Evolutionary conservation across 768 basidiomycete genomes (phyloP), one percentile per base, ranked within the genome.

Genomic region (Terana coerulea): DNA sequence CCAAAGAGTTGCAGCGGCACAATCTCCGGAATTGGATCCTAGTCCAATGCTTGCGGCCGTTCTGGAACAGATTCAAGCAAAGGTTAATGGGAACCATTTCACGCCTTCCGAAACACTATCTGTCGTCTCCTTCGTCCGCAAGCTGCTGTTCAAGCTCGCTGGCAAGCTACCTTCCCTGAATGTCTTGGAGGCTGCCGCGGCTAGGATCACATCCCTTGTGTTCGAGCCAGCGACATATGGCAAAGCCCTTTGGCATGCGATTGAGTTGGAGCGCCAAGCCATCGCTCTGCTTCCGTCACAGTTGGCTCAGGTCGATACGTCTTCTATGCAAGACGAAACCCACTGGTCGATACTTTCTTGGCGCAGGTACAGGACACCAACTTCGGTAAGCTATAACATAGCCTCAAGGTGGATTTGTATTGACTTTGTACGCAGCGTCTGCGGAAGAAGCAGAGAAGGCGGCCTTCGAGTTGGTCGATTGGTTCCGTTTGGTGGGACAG

Each of bases 21-120:
- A 50, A 10, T 59, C 48, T n/a, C 59, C 66, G 15, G 72, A 74
- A 17, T 52, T 56, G 10, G 68, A 72, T 30, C 79, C 84, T 3
- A 91, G 88, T 56, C 90, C 93, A 0, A 74, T 98, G 12, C 66
- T 97, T 3, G 81, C 88, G 75, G 84, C 91, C 0, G 69, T 91
- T 14, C 58, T 93, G 4, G 94, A 97, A 60, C 91, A 95, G 60
- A 66, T 90, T 17, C 63, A 71, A 5, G 86, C 86, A 1, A 91
- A 88, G 64, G 61, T 84, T n/a, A 65, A 66, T n/a, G 77, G 74
- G 34, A 72, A 74, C 19, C 66, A 78, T 17, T 68, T 88, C 17
- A 64, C 75, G 0, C 72, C 84, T 2, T 81, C 84, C 1, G 85
- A 88, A 54, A 65, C 77, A 4, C 71, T 90, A 5, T 80, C 86